Percentiles rank a stretch among this genome's conserved stretches.
These are phyloP conservation scores for Gonium pectorale DNA, from an alignment of 139 green algal species.

Conservation along the genomic window DNA sequence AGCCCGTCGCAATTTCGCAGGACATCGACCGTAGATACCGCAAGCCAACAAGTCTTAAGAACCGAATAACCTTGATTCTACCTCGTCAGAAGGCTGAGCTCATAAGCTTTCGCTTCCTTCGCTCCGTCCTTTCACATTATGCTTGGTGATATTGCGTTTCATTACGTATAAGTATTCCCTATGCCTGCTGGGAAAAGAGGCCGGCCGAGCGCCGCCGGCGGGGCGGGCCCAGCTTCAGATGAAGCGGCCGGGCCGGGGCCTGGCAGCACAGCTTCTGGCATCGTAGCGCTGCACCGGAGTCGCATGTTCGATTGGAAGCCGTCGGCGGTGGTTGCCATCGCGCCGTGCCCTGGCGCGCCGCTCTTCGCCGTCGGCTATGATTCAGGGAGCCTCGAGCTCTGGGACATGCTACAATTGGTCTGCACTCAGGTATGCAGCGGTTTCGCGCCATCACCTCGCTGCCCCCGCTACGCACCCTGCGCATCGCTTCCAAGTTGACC, in stretches of 20 bases:
- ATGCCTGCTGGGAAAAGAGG: not conserved
- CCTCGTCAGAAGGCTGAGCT: no score
- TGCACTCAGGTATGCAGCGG: conserved; percentile 72
- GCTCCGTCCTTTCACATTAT: no score
- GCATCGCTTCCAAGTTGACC: no score
- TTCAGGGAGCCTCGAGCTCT: conserved; percentile 89
- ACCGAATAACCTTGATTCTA: no score
- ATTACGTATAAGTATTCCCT: no score
- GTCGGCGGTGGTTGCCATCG: conserved; percentile 74
- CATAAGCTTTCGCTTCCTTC: no score
- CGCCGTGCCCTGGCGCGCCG: conserved; percentile 76
- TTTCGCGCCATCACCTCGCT: not conserved
- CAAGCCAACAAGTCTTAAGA: no score
- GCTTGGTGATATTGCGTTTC: no score
- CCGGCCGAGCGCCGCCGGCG: not conserved
- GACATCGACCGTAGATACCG: no score
- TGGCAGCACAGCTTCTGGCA: not conserved
- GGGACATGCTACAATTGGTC: conserved; percentile 69
- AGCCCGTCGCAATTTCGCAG: no score
- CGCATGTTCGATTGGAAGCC: conserved; percentile 86
- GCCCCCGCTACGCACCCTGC: not conserved
- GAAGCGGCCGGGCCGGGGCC: conserved; percentile 27
- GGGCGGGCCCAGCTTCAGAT: not conserved
- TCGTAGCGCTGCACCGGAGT: conserved; percentile 83
- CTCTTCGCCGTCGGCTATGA: conserved; percentile 82